Base-by-base conservation (phyloP, 768 basidiomycete species). In the Calocybe gangraenosa region DNA sequence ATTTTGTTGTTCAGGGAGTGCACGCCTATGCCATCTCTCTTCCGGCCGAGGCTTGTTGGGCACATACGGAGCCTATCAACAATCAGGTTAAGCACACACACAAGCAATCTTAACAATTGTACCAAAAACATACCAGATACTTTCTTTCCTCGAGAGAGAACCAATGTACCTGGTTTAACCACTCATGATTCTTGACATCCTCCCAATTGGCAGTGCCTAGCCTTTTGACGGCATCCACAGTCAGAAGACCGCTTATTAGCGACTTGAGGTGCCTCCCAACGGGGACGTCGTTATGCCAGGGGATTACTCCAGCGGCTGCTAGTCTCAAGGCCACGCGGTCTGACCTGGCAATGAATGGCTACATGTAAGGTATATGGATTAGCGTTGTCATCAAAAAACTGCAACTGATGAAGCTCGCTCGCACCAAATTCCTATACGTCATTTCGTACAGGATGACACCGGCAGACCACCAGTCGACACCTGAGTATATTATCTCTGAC, bases 381-480 rank as follows among this genome's bases (percentile, higher is more conserved):
- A n/a, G 33, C 10, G 21, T 7, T 4, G 35, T 7, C 1, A 3
- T 17, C 5, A 20, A 47, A 55, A 37, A 47, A 53, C 3, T 28
- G 6, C 11, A 6, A 11, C 11, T 11, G 25, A 28, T 28, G 6
- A 28, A 60, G 63, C 46, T 60, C 49, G 15, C 1, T 49, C 59
- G 40, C 44, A 66, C 67, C 50, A 64, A 33, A 43, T 58, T 59
- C 28, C 65, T 58, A 3, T 73, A 69, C 3, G 68, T 53, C 74
- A 82, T 76, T 52, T 82, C 78, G 46, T 67, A 82, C 19, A 81
- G 53, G 18, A 71, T 64, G 9, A 74, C 55, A 0, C 78, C 81
- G 19, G 64, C 63, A 17, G 78, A 63, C 70, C 75, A 82, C 79
- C 79, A 81, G 57, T 83, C 81, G 8, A 76, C 52, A 1, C 64